Conservation (phyloP, 441 rosid species). For the Melastoma candidum region DNA sequence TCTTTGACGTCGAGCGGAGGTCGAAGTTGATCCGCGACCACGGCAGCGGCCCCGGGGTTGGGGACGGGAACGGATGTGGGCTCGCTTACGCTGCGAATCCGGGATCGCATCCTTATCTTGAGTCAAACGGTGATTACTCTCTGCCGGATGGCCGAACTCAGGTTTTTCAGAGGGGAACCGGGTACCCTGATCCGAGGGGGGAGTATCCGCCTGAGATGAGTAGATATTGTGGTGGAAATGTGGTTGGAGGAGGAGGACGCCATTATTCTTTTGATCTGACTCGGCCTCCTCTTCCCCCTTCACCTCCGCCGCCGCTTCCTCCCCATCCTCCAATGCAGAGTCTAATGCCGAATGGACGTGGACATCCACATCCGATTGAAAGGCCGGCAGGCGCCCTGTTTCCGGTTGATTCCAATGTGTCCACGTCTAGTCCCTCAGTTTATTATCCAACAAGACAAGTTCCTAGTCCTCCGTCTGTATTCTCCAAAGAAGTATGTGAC, state of each 20-base stretch:
- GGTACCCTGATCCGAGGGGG: too few species aligned
- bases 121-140: not conserved
- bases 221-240: conserved; percentile 12
- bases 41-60: conserved; percentile 24
- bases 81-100: not conserved
- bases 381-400: conserved; percentile 31
- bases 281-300: conserved; percentile 63
- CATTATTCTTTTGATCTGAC: conserved; percentile 8
- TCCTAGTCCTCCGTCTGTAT: conserved; percentile 5
- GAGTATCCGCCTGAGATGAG: too few species aligned
- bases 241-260: conserved; percentile 14
- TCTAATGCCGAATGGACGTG: conserved; percentile 12
- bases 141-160: not conserved
- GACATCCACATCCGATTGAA: conserved; percentile 19
- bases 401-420: conserved; percentile 31
- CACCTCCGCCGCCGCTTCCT: conserved; percentile 66
- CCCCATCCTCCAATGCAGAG: conserved; percentile 25
- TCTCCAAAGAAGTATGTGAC: too few species aligned
- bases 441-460: conserved; percentile 14
- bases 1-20: conserved; percentile 52
- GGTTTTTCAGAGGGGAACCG: too few species aligned
- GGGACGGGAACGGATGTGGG: not conserved
- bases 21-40: conserved; percentile 79
- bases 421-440: conserved; percentile 14
- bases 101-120: not conserved